These are phyloP conservation scores for Phylloporus sp. DNA, from an alignment of 768 basidiomycete species.

Conservation along the genomic window DNA sequence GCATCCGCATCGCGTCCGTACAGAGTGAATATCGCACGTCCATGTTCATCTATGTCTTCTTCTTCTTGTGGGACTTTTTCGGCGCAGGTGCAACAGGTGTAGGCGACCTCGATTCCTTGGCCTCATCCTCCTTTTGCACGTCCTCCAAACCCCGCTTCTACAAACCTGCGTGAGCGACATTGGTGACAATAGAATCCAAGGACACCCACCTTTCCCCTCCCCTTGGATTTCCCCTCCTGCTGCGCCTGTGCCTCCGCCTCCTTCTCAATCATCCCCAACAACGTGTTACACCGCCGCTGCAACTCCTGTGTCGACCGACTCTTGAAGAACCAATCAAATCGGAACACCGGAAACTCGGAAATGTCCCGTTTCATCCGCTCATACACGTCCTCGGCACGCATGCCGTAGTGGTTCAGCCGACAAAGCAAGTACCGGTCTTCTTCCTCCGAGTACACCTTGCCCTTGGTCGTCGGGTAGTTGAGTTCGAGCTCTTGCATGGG, in stretches of 20 bases:
- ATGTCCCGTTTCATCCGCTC: conserved; percentile 96
- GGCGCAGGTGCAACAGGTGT: conserved; percentile 52
- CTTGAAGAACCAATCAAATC: conserved; percentile 99
- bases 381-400: conserved; percentile 84
- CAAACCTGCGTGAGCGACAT: not conserved
- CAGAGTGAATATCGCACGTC: too few relatives aligned
- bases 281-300: conserved; percentile 79
- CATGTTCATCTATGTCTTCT: conserved; percentile 44
- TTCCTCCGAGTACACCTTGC: conserved; percentile 94
- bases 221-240: conserved; percentile 62
- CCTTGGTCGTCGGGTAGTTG: conserved; percentile 92
- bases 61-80: conserved; percentile 64
- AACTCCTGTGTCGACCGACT: conserved; percentile 87
- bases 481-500: conserved; percentile 98
- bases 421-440: conserved; percentile 95
- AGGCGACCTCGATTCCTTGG: conserved; percentile 53
- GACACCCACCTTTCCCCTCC: conserved; percentile 58
- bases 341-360: conserved; percentile 92
- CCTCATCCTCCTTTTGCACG: conserved; percentile 44
- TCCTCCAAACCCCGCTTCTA: conserved; percentile 75
- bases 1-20: too few relatives aligned
- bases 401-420: conserved; percentile 83
- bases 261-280: conserved; percentile 88
- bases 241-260: conserved; percentile 67
- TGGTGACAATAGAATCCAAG: not conserved